phyloP scores from a whole-genome alignment of 2,329 filamentous ascomycete species.

The Fusarium incarnatum region DNA sequence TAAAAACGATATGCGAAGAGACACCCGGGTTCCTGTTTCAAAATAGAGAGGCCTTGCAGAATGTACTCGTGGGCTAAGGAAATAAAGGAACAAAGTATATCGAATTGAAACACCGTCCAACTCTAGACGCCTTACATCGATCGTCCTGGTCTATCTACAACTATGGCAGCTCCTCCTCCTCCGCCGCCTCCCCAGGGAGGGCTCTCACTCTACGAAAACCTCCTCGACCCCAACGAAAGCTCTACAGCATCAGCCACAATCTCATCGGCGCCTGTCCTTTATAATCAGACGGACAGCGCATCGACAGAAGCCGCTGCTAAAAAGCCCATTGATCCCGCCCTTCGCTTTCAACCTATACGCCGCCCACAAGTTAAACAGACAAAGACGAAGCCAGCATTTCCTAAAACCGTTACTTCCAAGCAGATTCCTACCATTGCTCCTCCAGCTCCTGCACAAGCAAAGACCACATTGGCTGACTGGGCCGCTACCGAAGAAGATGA shows the following conservation, averaged over 20 bases:
- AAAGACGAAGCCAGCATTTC: conserved; percentile 71
- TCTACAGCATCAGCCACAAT: conserved; percentile 70
- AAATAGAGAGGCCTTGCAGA: not conserved
- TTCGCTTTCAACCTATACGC: conserved; percentile 89
- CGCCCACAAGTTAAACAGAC: conserved; percentile 72
- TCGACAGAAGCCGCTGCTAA: conserved; percentile 63
- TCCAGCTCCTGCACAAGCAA: conserved; percentile 59
- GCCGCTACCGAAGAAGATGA: conserved; percentile 82
- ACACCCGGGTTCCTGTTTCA: not conserved
- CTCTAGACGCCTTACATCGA: not conserved
- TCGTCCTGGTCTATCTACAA: not conserved
- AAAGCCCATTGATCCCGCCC: conserved; percentile 69
- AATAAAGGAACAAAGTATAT: not conserved
- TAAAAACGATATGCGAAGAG: not conserved
- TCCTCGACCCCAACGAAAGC: conserved; percentile 72
- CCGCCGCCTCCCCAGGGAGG: conserved; percentile 58
- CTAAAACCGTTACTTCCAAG: conserved; percentile 55
- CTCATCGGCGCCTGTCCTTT: conserved; percentile 79
- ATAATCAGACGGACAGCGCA: conserved; percentile 66
- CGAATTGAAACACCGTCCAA: not conserved
- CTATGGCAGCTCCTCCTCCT: conserved; percentile 49
- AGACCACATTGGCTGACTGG: conserved; percentile 85
- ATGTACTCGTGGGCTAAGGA: not conserved
- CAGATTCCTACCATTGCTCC: conserved; percentile 50
- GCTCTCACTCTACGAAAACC: conserved; percentile 85